Evolutionary conservation across 2,329 filamentous ascomycete genomes (phyloP), one percentile per base, ranked within the genome.

Genomic region (Alternaria ethzedia): DNA sequence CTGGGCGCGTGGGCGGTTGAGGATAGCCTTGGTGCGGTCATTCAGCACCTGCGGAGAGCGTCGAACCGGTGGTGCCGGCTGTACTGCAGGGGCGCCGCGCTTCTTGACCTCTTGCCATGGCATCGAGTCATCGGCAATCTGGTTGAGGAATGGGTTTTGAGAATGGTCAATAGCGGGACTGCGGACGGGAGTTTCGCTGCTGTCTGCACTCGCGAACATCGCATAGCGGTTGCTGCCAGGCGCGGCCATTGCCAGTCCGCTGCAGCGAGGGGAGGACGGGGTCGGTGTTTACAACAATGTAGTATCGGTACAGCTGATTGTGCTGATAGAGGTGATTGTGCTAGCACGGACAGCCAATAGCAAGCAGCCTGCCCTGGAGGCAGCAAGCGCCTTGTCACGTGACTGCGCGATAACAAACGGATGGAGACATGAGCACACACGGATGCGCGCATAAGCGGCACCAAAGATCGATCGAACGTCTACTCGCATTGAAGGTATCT

Each of bases 81-180:
- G 66, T 5, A 32, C 51, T 20, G 57, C 30, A 7, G 59, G 26
- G 11, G 47, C 65, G 13, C 64, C 57, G 17, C 69, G 66, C 55
- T 70, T 73, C 59, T 68, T 74, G 23, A 77, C 73, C 36, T 75
- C 62, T 45, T 77, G 63, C 75, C 75, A 77, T 25, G 74, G 67
- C 4, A 62, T 61, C 11, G 69, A 65, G 54, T 71, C 63, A 11
- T 75, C 71, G 6, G 65, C 61, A 12, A 71, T 60, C 51, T 75
- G 73, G 12, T 75, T 75, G 10, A 69, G 47, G 15, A 75, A 75
- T 0, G 70, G 66, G 32, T 69, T 74, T 20, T 61, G 47, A 6
- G 60, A 51, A 1, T 49, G 45, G n/a, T 69, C 63, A 11, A 57
- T 25, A 12, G 50, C 25, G n/a, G 64, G 23, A 28, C 20, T 50